These are phyloP conservation scores for Diddensiella caesifluorescens DNA, from an alignment of 805 yeast genomes.

Conservation along the genomic window DNA sequence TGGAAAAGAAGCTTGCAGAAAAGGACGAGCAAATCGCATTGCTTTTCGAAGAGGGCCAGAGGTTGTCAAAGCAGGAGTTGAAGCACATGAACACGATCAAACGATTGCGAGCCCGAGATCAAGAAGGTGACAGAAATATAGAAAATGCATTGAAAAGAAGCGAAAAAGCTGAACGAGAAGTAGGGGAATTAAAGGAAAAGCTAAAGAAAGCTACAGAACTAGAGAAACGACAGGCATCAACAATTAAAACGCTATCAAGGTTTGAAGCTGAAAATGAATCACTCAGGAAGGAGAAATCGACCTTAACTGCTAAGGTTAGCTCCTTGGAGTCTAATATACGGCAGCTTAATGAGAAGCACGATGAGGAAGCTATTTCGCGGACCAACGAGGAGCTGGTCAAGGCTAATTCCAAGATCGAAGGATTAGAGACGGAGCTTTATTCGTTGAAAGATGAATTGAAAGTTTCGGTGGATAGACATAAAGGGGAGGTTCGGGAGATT, in stretches of 20 bases:
- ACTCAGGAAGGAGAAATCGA: slow-evolving; percentile 14
- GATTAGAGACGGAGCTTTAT: slow-evolving; percentile 28
- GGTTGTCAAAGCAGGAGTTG: slow-evolving; percentile 64
- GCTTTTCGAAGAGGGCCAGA: slow-evolving; percentile 70
- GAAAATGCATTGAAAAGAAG: slow-evolving; percentile 28
- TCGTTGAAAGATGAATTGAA: slow-evolving; percentile 32
- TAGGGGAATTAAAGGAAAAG: slow-evolving; percentile 35
- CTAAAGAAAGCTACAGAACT: slow-evolving; percentile 20
- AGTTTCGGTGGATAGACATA: slow-evolving; percentile 32
- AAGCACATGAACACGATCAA: slow-evolving; percentile 62
- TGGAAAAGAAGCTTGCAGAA: slow-evolving; percentile 35
- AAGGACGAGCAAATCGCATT: slow-evolving; percentile 61
- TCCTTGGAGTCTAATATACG: slow-evolving; percentile 28
- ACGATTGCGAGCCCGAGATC: slow-evolving; percentile 47
- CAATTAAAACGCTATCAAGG: slow-evolving; percentile 15
- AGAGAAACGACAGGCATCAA: slow-evolving; percentile 20
- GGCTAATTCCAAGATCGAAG: slow-evolving; percentile 25
- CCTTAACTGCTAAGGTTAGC: slow-evolving; percentile 12
- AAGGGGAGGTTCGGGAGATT: slow-evolving; percentile 16
- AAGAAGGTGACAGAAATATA: slow-evolving; percentile 33
- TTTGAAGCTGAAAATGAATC: slow-evolving; percentile 12
- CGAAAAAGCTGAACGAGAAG: slow-evolving; percentile 35
- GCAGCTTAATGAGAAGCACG: slow-evolving; percentile 26
- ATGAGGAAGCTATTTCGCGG: slow-evolving; percentile 23
- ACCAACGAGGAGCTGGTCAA: slow-evolving; percentile 29